Evolutionary conservation across 139 green algal species (phyloP), one percentile per base, ranked within the genome.

Genomic region (Asterochloris erici): DNA sequence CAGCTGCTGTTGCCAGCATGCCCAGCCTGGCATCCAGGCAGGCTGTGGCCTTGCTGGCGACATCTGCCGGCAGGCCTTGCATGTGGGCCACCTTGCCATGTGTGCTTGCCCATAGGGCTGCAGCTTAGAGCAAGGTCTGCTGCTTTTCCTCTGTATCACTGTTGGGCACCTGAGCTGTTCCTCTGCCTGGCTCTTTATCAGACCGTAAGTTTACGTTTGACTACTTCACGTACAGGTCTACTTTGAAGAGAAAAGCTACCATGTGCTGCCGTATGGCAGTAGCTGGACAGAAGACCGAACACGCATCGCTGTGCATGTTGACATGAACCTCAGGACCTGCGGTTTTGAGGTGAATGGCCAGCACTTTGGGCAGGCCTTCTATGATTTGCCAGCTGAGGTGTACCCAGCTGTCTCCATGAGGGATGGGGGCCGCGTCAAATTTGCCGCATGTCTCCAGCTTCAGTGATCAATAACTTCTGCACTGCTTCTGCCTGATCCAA

Each of bases 391-490:
- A 28, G 74, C 74, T 28, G 19, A 79, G 11, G 74, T 79, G 1
- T 79, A 68, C 38, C 74, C 74, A 68, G 74, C 74, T 68, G 74
- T 79, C 23, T 79, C 74, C 14, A 79, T 79, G 74, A 47, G 74
- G 15, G 63, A 79, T 79, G 74, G 74, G 27, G 74, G 74, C 12
- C 63, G 29, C 14, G 74, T 79, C 74, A 79, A 79, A 17, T 66
- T 79, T 26, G 69, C 66, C 61, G 69, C 77, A 23, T 70, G 77
- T 21, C 54, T 70, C 66, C 66, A 73, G 66, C 1, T 2, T 73
- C 21, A 73, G 19, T 73, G 9, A 26, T 73, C 21, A 21, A 73
- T 9, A 73, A 24, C 2, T 10, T 73, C 66, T 26, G 66, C n/a
- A n/a, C n/a, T n/a, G n/a, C n/a, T n/a, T n/a, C 38, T 54, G 38